Evolutionary conservation across 202 grass and related monocot species (phyloP).

Genomic region (Carex arenaria): DNA sequence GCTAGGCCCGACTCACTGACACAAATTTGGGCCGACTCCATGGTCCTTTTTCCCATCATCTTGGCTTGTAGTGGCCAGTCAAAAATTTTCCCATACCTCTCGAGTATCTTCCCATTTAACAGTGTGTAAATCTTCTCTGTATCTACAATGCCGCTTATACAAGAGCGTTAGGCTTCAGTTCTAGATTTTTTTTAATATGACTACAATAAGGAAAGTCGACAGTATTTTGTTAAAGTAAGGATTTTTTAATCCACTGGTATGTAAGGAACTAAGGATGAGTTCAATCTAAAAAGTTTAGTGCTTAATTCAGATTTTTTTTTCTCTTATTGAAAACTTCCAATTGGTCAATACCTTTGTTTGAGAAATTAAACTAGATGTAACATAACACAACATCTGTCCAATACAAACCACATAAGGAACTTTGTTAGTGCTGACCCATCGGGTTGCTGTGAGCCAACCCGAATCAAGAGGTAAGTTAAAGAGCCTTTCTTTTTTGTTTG

Average conservation of each 20-base stretch:
- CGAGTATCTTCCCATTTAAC: constrained; percentile 62
- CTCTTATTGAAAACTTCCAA: not conserved
- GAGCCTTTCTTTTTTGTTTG: too few relatives aligned
- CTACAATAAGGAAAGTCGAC: not conserved
- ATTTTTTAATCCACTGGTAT: too few relatives aligned
- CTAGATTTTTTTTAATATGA: not conserved
- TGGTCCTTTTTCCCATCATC: constrained; percentile 44
- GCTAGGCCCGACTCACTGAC: constrained; percentile 28
- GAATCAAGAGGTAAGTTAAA: not conserved
- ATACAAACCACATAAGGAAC: not conserved
- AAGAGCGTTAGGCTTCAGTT: not conserved
- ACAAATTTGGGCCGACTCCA: constrained; percentile 39
- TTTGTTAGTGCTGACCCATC: not conserved
- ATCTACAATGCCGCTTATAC: constrained; percentile 13
- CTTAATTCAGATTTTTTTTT: not conserved
- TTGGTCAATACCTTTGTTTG: not conserved
- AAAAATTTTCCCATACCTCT: constrained; percentile 35
- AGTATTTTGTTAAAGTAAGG: not conserved
- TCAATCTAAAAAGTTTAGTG: not conserved
- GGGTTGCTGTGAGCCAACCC: not conserved
- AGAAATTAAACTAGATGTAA: not conserved
- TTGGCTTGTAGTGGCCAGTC: constrained; percentile 46
- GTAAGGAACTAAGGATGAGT: not conserved
- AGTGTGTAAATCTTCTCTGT: constrained; percentile 73
- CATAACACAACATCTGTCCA: not conserved